Conservation (phyloP, 108 stramenopile genomes). For the Bacterosira constricta region DNA sequence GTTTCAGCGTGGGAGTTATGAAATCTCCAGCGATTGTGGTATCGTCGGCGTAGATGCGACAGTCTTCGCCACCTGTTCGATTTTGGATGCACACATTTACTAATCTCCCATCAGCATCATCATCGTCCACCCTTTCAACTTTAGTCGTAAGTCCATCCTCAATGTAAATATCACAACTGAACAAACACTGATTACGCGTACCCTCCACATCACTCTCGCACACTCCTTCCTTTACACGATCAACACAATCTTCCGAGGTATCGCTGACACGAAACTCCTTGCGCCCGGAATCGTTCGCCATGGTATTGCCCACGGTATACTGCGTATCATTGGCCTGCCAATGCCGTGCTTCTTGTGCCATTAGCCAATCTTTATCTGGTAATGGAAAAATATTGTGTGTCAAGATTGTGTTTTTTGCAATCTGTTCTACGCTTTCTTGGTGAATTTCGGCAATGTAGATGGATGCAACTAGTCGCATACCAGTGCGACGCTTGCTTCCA, state of each 20-base stretch:
- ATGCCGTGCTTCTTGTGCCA: conserved; percentile 38
- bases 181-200: conserved; percentile 26
- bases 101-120: conserved; percentile 2
- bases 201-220: conserved; percentile 20
- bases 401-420: conserved; percentile 34
- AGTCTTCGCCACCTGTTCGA: conserved; percentile 28
- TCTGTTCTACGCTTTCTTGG: conserved; percentile 31
- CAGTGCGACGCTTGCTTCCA: not conserved
- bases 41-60: conserved; percentile 22
- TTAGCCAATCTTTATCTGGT: conserved; percentile 27
- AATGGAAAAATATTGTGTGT: conserved; percentile 33
- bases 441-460: conserved; percentile 62
- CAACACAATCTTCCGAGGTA: conserved; percentile 26
- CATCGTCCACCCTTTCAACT: not conserved
- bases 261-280: conserved; percentile 32
- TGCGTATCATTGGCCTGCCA: conserved; percentile 10
- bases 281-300: conserved; percentile 21
- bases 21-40: conserved; percentile 29
- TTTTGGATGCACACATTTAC: conserved; percentile 30
- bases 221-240: conserved; percentile 16
- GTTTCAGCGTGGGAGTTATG: conserved; percentile 34
- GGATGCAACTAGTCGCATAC: conserved; percentile 63
- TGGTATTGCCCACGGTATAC: not conserved
- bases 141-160: conserved; percentile 28
- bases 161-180: conserved; percentile 38